Evolutionary conservation across 306 rosid species (phyloP).

Genomic region (Casuarina equisetifolia): DNA sequence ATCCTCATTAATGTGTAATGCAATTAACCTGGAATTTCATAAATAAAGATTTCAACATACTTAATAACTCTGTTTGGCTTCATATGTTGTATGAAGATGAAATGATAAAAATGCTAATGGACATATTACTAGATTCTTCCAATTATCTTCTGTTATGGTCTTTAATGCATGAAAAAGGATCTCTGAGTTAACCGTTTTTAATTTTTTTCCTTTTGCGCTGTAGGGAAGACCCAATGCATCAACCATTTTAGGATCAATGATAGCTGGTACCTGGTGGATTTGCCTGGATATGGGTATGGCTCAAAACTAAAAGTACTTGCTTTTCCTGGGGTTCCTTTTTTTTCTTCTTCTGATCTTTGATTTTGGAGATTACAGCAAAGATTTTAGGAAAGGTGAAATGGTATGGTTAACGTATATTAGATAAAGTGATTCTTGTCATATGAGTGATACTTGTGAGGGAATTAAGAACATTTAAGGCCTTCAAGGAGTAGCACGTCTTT

Average conservation of each 20-base stretch:
- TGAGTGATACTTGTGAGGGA: slow-evolving; percentile 18
- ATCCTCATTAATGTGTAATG: not conserved
- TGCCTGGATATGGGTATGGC: slow-evolving; percentile 97
- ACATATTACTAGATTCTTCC: not conserved
- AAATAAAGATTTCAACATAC: not conserved
- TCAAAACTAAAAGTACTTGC: slow-evolving; percentile 12
- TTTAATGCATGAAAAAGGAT: not conserved
- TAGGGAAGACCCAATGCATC: slow-evolving; percentile 97
- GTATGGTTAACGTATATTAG: slow-evolving; percentile 4
- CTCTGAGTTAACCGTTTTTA: not conserved
- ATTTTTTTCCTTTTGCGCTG: slow-evolving; percentile 16
- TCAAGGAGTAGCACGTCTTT: not conserved
- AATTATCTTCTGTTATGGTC: not conserved
- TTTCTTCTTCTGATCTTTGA: slow-evolving; percentile 1
- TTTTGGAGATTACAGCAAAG: not conserved
- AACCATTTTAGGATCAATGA: slow-evolving; percentile 92
- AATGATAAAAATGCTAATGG: not conserved
- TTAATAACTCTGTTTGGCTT: not conserved
- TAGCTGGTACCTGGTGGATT: slow-evolving; percentile 94
- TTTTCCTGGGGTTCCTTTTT: not conserved
- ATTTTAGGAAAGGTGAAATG: not conserved
- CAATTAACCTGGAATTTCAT: not conserved
- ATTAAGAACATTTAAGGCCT: slow-evolving; percentile 3
- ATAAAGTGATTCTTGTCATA: slow-evolving; percentile 1
- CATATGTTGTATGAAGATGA: not conserved